phyloP scores from a whole-genome alignment of 2,329 filamentous ascomycete species.

The Colletotrichum trifolii region DNA sequence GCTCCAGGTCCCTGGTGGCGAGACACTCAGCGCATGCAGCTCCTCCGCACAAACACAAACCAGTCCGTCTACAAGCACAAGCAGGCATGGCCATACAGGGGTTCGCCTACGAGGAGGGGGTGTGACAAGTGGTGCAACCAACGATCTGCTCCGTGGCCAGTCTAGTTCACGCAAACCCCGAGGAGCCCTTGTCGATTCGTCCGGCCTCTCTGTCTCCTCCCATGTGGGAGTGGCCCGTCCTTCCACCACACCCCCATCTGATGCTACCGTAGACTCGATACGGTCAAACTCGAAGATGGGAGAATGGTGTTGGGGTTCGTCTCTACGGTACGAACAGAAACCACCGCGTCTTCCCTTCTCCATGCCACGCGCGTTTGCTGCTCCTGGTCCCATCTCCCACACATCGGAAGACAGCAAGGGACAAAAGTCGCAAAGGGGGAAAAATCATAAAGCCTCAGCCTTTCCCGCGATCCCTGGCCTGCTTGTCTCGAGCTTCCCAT shows the following conservation, averaged over 20 bases:
- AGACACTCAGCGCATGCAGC: constrained; percentile 3
- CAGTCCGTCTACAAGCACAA: neutral
- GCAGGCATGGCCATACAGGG: constrained; percentile 9
- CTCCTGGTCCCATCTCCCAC: constrained; percentile 23
- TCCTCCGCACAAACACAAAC: neutral
- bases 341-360: constrained; percentile 20
- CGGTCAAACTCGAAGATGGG: constrained; percentile 13
- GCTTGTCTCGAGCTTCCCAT: constrained; percentile 30
- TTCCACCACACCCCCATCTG: constrained; percentile 19
- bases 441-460: constrained; percentile 38
- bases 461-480: constrained; percentile 31
- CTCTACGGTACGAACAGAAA: neutral
- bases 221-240: constrained; percentile 25
- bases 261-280: constrained; percentile 23
- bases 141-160: constrained; percentile 22
- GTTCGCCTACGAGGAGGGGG: constrained; percentile 4
- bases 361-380: constrained; percentile 12
- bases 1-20: constrained; percentile 18
- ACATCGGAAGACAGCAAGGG: neutral
- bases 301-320: constrained; percentile 23
- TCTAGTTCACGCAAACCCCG: constrained; percentile 23
- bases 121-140: constrained; percentile 24
- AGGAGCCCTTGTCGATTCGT: constrained; percentile 10
- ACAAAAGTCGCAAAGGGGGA: too few species aligned
- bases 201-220: constrained; percentile 24